phyloP scores from a whole-genome alignment of 1,284 basidiomycete species.

The Trichosporon ovoides region DNA sequence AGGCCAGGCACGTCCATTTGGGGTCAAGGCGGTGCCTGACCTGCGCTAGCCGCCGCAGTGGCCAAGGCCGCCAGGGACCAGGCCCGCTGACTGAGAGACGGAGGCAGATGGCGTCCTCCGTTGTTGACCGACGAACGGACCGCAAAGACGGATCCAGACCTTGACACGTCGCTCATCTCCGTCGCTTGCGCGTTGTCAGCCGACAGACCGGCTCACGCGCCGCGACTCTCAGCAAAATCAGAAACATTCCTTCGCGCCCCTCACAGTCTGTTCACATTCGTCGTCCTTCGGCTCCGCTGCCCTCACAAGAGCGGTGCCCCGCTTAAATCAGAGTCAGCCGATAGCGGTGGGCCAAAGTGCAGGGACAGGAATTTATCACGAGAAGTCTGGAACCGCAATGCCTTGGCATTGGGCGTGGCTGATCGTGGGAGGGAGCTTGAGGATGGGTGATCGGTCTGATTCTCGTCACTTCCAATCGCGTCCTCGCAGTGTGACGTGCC shows the following conservation, averaged over 20 bases:
- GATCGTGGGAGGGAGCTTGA: not conserved
- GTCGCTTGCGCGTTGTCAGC: constrained; percentile 3
- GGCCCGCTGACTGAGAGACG: not conserved
- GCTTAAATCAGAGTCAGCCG: not conserved
- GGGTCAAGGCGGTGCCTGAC: too few species aligned
- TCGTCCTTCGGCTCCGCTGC: not conserved
- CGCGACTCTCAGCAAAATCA: not conserved
- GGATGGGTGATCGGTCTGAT: not conserved
- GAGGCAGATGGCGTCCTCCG: too few species aligned
- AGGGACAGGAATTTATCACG: not conserved
- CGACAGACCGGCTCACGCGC: not conserved
- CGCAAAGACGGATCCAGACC: not conserved
- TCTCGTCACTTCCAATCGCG: not conserved
- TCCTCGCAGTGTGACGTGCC: not conserved
- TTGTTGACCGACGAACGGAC: not conserved
- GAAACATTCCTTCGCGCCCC: not conserved
- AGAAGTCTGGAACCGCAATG: not conserved
- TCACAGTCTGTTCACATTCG: not conserved
- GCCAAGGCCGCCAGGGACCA: not conserved
- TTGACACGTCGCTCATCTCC: not conserved
- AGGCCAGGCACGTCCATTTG: too few species aligned
- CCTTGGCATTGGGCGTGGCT: not conserved
- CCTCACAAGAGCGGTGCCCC: not conserved
- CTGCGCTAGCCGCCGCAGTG: not conserved
- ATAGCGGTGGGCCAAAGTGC: not conserved